phyloP scores from a whole-genome alignment of 306 rosid species.

The Cucumis cinereus region DNA sequence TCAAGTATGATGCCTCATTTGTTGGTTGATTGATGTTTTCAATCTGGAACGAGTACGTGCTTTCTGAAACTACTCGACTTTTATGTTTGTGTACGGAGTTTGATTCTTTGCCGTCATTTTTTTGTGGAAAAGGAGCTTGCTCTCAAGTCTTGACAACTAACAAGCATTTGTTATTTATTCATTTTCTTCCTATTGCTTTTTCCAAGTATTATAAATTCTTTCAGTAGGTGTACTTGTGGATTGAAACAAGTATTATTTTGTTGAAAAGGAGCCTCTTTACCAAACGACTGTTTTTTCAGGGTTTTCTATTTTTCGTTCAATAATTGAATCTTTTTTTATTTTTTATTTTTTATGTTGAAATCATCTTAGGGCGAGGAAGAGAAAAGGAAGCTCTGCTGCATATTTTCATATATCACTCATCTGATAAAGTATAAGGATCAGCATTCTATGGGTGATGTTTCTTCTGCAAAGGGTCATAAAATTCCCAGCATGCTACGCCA shows the following conservation, averaged over 20 bases:
- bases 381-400: constrained; percentile 37
- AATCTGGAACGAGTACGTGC: background rate
- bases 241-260: background rate
- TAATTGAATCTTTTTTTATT: background rate
- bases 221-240: background rate
- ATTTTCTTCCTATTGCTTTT: background rate
- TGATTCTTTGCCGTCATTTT: background rate
- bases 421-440: constrained; percentile 69
- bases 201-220: background rate
- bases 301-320: background rate
- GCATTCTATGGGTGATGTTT: constrained; percentile 32
- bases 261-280: background rate
- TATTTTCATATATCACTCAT: constrained; percentile 63
- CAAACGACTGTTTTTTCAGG: background rate
- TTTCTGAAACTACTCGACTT: background rate
- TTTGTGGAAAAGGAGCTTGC: background rate
- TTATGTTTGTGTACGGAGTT: background rate
- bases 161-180: background rate
- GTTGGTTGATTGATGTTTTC: background rate
- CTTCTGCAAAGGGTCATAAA: constrained; percentile 39
- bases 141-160: background rate
- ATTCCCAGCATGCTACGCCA: constrained; percentile 44
- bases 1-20: background rate
- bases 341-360: background rate
- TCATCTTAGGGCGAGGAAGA: constrained; percentile 57